A percentile compares a stretch with the other conserved stretches of the same genome.
These are phyloP conservation scores for Mortierella alpina DNA, from an alignment of 192 early-diverging fungal genomes.

Conservation along the genomic window DNA sequence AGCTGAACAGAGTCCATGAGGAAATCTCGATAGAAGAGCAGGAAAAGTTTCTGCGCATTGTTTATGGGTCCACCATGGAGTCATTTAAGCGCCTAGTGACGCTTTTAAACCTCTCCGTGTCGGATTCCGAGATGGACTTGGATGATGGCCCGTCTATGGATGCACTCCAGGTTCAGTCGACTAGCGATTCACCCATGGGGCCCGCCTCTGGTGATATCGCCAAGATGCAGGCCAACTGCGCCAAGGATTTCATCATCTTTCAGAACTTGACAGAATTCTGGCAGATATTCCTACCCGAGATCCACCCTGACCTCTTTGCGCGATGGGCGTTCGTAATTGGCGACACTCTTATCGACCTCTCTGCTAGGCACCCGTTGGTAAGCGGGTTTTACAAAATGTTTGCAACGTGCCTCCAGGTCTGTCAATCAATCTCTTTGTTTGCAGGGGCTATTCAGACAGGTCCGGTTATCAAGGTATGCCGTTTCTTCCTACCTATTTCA, in stretches of 20 bases:
- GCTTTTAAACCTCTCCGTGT: conserved; percentile 46
- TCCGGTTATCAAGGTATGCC: not conserved
- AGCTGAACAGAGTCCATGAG: conserved; percentile 14
- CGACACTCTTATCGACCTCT: conserved; percentile 60
- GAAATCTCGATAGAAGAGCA: conserved; percentile 17
- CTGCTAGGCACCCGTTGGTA: conserved; percentile 68
- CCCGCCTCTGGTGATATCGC: conserved; percentile 60
- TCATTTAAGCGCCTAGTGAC: conserved; percentile 39
- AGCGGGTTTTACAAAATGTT: conserved; percentile 82
- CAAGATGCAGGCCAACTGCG: conserved; percentile 63
- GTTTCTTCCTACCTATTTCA: not conserved
- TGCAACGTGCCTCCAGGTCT: conserved; percentile 57
- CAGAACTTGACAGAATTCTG: conserved; percentile 77
- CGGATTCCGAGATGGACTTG: conserved; percentile 41
- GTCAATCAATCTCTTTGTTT: conserved; percentile 55
- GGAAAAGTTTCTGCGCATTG: conserved; percentile 12
- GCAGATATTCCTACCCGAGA: conserved; percentile 58
- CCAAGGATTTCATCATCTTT: conserved; percentile 75
- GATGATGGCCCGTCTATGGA: conserved; percentile 50
- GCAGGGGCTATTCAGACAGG: not conserved
- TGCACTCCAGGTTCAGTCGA: not conserved
- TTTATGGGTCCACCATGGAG: conserved; percentile 42
- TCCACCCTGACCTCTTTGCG: conserved; percentile 55
- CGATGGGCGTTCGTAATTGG: conserved; percentile 72
- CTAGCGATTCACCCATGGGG: conserved; percentile 1